phyloP scores from a whole-genome alignment of 2,329 filamentous ascomycete species.

The Fusarium clavum region DNA sequence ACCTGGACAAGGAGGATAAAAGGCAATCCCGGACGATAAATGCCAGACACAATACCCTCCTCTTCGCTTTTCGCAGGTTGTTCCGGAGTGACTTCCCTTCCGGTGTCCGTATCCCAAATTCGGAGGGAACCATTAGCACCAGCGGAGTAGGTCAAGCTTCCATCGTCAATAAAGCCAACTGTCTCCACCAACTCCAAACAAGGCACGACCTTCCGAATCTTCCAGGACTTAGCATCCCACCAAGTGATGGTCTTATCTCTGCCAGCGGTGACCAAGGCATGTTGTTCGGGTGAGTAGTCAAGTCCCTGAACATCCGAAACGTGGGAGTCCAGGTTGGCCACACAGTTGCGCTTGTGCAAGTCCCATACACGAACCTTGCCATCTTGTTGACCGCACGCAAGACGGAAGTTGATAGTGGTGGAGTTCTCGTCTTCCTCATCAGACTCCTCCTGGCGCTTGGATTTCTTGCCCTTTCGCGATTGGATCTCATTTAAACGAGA shows the following conservation, averaged over 20 bases:
- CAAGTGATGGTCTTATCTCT: conserved; percentile 94
- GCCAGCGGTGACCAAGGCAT: conserved; percentile 83
- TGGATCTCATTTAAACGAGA: conserved; percentile 51
- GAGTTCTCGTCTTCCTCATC: conserved; percentile 55
- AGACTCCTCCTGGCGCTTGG: conserved; percentile 49
- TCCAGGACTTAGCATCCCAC: conserved; percentile 91
- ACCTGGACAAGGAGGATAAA: conserved; percentile 86
- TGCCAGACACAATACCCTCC: conserved; percentile 76
- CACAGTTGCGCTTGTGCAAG: conserved; percentile 81
- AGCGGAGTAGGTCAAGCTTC: conserved; percentile 81
- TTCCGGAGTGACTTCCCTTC: conserved; percentile 81
- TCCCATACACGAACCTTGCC: conserved; percentile 94
- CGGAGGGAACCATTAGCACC: conserved; percentile 86
- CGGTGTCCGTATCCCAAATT: conserved; percentile 83
- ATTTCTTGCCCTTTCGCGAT: conserved; percentile 53
- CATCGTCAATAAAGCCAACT: conserved; percentile 80
- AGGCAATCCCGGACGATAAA: conserved; percentile 73
- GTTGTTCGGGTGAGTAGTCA: conserved; percentile 80
- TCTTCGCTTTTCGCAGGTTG: conserved; percentile 71
- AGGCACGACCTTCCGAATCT: conserved; percentile 81
- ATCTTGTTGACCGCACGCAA: conserved; percentile 94
- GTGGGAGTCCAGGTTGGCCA: conserved; percentile 87
- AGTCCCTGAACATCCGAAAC: conserved; percentile 93
- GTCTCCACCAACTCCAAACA: conserved; percentile 88
- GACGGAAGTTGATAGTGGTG: conserved; percentile 72